A percentile compares a stretch with the other conserved stretches of the same genome.
phyloP scores from a whole-genome alignment of 768 basidiomycete species.

The Boletellus emodensis region DNA sequence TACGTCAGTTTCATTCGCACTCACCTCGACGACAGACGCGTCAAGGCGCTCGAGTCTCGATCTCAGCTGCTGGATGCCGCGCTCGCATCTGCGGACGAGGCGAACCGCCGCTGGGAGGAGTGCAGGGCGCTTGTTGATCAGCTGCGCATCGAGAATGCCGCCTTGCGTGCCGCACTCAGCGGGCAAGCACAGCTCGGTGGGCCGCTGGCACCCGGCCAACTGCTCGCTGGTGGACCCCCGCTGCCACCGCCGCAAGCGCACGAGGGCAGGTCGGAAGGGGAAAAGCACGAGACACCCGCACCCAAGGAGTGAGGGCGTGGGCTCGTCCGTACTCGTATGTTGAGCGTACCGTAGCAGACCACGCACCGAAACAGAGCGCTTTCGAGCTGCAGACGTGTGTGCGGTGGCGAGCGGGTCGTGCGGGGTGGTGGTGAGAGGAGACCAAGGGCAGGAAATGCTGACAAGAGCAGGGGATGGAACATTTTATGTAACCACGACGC shows the following conservation, averaged over 20 bases:
- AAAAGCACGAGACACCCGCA: slow-evolving; percentile 23
- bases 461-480: slow-evolving; percentile 29
- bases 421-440: slow-evolving; percentile 32
- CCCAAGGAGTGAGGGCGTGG: slow-evolving; percentile 18
- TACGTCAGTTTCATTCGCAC: not conserved
- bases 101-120: slow-evolving; percentile 86
- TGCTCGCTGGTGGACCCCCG: slow-evolving; percentile 20
- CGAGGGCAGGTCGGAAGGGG: slow-evolving; percentile 25
- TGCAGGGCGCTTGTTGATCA: slow-evolving; percentile 88
- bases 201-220: slow-evolving; percentile 29
- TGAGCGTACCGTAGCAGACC: slow-evolving; percentile 1
- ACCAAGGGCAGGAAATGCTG: slow-evolving; percentile 32
- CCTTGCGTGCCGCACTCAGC: slow-evolving; percentile 64
- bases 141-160: slow-evolving; percentile 78
- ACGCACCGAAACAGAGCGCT: slow-evolving; percentile 10
- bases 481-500: slow-evolving; percentile 34
- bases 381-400: not conserved
- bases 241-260: slow-evolving; percentile 21
- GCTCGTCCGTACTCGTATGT: slow-evolving; percentile 3
- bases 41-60: slow-evolving; percentile 82
- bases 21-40: slow-evolving; percentile 52
- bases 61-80: slow-evolving; percentile 84
- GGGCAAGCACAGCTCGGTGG: slow-evolving; percentile 34
- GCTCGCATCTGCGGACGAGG: slow-evolving; percentile 81
- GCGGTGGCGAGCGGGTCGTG: not conserved